These are phyloP conservation scores for Colletotrichum salicis DNA, from an alignment of 2,329 filamentous ascomycete species.

Conservation along the genomic window DNA sequence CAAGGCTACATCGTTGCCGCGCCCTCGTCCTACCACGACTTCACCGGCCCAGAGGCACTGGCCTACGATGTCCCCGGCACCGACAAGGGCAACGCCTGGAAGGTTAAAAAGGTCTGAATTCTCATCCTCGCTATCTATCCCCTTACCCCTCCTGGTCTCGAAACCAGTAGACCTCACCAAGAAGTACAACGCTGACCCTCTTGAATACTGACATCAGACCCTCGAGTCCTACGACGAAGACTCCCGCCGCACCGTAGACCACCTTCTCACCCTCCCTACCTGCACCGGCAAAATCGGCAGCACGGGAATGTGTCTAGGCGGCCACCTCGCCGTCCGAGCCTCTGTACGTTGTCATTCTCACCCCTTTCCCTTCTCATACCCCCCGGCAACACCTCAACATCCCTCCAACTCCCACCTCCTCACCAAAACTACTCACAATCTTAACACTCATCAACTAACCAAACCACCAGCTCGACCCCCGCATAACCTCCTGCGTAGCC, in stretches of 20 bases:
- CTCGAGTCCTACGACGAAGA: constrained; percentile 89
- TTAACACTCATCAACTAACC: neutral
- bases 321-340: constrained; percentile 78
- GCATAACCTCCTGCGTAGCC: constrained; percentile 81
- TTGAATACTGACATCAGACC: constrained; percentile 60
- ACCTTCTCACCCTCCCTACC: constrained; percentile 77
- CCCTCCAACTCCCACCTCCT: neutral
- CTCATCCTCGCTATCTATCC: no score
- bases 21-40: constrained; percentile 92
- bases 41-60: constrained; percentile 84
- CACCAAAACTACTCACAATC: neutral
- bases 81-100: constrained; percentile 87
- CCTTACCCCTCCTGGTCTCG: no score
- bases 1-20: constrained; percentile 95
- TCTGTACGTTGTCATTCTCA: constrained; percentile 52
- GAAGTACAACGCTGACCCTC: neutral
- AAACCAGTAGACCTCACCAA: fast-evolving
- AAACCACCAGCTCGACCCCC: constrained; percentile 69
- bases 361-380: neutral
- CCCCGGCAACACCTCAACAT: neutral
- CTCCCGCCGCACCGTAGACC: constrained; percentile 73
- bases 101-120: constrained; percentile 74
- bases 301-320: constrained; percentile 93
- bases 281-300: constrained; percentile 82
- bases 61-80: constrained; percentile 90